Percentiles rank a stretch among this genome's conserved stretches.
phyloP scores from a whole-genome alignment of 352 stramenopile genomes.

The Globisporangium spiculum region DNA sequence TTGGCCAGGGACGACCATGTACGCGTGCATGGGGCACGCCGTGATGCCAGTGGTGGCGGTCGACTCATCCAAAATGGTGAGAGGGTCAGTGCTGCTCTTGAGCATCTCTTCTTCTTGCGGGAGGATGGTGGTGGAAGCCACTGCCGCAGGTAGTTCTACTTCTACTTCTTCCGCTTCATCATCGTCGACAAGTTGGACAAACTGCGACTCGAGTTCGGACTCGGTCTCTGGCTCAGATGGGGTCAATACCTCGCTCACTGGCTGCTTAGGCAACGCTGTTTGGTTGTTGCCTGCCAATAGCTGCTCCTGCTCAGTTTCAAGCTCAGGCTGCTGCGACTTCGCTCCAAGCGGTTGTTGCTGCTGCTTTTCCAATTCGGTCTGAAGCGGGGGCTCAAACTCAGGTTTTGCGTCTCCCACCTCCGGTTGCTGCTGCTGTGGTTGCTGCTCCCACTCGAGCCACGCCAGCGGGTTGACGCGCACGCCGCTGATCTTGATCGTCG shows the following conservation, averaged over 20 bases:
- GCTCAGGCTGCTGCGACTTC: background rate
- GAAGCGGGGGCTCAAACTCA: background rate
- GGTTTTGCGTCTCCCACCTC: background rate
- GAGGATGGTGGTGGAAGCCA: background rate
- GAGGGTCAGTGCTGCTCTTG: background rate
- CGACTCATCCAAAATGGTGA: background rate
- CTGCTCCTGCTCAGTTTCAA: background rate
- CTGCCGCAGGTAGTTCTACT: background rate
- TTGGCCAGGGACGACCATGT: constrained; percentile 24
- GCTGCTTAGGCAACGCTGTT: background rate
- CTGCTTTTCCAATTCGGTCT: background rate
- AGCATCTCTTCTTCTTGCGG: background rate
- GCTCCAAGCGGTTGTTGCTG: background rate
- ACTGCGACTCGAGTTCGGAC: background rate
- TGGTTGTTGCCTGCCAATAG: background rate
- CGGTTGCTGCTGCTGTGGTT: background rate
- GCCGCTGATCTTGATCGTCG: constrained; percentile 64
- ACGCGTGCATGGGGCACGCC: constrained; percentile 36
- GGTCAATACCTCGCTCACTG: background rate
- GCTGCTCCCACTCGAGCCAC: constrained; percentile 5
- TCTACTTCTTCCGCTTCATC: background rate
- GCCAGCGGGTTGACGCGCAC: constrained; percentile 50
- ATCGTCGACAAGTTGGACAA: background rate
- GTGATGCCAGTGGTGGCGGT: background rate
- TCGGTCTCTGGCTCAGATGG: background rate